Conservation (phyloP, 2,329 filamentous ascomycete species). For the Capronia americana region DNA sequence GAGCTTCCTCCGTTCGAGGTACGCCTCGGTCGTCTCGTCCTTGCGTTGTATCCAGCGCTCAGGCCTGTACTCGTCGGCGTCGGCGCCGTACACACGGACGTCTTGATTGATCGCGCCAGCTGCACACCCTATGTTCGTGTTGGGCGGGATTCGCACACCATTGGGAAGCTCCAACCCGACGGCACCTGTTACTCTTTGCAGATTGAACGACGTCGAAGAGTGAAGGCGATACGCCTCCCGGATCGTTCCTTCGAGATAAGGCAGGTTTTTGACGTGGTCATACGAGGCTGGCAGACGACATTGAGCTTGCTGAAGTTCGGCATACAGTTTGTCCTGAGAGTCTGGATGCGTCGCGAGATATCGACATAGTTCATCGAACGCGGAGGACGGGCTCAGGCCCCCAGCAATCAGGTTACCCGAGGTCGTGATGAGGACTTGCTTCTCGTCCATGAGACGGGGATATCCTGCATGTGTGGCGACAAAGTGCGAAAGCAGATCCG, state of each 20-base stretch:
- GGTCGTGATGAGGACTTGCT: conserved; percentile 17
- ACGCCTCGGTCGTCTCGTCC: conserved; percentile 2
- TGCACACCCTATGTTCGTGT: conserved; percentile 18
- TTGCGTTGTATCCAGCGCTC: conserved; percentile 19
- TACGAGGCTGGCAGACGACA: conserved; percentile 6
- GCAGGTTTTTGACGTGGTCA: conserved; percentile 14
- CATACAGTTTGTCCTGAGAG: conserved; percentile 19
- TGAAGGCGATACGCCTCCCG: conserved; percentile 17
- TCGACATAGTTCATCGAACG: conserved; percentile 18
- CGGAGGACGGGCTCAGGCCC: conserved; percentile 13
- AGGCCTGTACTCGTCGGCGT: conserved; percentile 14
- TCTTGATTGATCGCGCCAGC: conserved; percentile 19
- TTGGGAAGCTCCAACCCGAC: conserved; percentile 16
- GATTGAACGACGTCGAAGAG: conserved; percentile 11
- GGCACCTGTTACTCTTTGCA: conserved; percentile 16
- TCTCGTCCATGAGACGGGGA: conserved; percentile 15
- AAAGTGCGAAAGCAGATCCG: conserved; percentile 22
- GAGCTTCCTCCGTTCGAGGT: conserved; percentile 9
- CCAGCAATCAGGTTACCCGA: conserved; percentile 26
- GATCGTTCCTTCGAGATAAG: conserved; percentile 22
- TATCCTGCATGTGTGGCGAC: conserved; percentile 16
- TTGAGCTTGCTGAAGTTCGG: conserved; percentile 10
- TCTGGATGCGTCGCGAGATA: conserved; percentile 17
- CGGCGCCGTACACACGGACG: conserved; percentile 11
- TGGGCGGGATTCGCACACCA: conserved; percentile 17